phyloP scores from a whole-genome alignment of 2,329 filamentous ascomycete genomes.

The Reticulascus tulasneorum region DNA sequence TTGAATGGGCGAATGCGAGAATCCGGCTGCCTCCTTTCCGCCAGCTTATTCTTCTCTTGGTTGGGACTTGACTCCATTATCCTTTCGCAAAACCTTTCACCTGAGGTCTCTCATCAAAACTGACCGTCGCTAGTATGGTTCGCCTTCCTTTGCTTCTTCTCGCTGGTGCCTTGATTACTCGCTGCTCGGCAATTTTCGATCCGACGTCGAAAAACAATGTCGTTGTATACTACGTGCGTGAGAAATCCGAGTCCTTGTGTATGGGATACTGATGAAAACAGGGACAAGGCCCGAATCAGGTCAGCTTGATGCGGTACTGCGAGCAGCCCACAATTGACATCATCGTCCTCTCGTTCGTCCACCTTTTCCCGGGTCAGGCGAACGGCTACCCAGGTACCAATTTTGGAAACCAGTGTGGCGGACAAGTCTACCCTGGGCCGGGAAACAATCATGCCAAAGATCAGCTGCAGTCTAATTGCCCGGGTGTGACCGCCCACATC shows the following conservation, averaged over 20 bases:
- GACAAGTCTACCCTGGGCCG: constrained; percentile 23
- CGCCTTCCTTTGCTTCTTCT: constrained; percentile 1
- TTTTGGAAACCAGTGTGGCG: constrained; percentile 37
- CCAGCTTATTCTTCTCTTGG: no score
- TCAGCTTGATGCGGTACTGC: constrained; percentile 32
- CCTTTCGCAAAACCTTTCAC: no score
- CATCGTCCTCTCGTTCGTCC: constrained; percentile 38
- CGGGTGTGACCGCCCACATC: constrained; percentile 30
- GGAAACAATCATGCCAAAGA: constrained; percentile 27
- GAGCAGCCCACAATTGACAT: constrained; percentile 34
- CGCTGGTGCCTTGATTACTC: no score
- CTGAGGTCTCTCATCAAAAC: no score
- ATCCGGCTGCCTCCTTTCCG: no score
- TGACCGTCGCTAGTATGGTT: no score
- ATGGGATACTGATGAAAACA: constrained; percentile 15
- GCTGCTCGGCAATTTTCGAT: constrained; percentile 19
- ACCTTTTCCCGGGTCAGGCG: constrained; percentile 36
- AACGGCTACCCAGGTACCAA: constrained; percentile 36
- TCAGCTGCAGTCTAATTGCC: constrained; percentile 27
- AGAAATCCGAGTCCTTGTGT: background rate
- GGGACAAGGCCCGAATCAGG: constrained; percentile 36
- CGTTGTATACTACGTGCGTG: constrained; percentile 36
- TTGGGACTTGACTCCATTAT: no score
- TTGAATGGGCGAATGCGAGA: no score
- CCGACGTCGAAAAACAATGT: constrained; percentile 32